phyloP scores from a whole-genome alignment of 176 grass and related monocot genomes.

The Poa pratensis region DNA sequence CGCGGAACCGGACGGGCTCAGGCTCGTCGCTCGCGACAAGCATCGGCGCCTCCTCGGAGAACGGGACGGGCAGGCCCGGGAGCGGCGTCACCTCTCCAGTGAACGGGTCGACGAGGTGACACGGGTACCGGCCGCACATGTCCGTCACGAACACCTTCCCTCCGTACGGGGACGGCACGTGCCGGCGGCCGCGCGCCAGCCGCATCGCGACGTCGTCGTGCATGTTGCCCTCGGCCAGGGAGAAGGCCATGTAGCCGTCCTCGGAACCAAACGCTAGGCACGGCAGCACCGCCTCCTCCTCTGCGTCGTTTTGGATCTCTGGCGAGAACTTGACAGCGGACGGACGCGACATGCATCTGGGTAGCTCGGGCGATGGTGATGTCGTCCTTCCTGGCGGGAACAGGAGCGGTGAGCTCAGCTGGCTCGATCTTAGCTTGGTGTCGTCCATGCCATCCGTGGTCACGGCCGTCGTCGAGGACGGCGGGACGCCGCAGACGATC shows the following conservation, averaged over 20 bases:
- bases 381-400: background rate
- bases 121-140: slow-evolving; percentile 39
- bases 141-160: slow-evolving; percentile 36
- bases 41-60: slow-evolving; percentile 36
- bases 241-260: slow-evolving; percentile 27
- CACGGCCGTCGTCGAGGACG: background rate
- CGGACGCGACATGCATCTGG: background rate
- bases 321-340: background rate
- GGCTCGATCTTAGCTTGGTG: background rate
- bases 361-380: background rate
- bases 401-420: background rate
- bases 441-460: background rate
- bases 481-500: background rate
- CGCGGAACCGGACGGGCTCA: background rate
- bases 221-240: background rate
- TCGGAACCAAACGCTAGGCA: slow-evolving; percentile 35
- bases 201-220: background rate
- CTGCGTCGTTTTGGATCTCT: background rate
- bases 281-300: background rate
- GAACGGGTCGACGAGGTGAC: slow-evolving; percentile 44
- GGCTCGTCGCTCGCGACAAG: background rate
- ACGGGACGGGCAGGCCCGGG: slow-evolving; percentile 44
- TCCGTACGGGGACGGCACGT: slow-evolving; percentile 28
- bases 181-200: slow-evolving; percentile 6
- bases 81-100: slow-evolving; percentile 23